Evolutionary conservation across 441 rosid species (phyloP), one percentile per base, ranked within the genome.

Genomic region (Brassica hybrid): DNA sequence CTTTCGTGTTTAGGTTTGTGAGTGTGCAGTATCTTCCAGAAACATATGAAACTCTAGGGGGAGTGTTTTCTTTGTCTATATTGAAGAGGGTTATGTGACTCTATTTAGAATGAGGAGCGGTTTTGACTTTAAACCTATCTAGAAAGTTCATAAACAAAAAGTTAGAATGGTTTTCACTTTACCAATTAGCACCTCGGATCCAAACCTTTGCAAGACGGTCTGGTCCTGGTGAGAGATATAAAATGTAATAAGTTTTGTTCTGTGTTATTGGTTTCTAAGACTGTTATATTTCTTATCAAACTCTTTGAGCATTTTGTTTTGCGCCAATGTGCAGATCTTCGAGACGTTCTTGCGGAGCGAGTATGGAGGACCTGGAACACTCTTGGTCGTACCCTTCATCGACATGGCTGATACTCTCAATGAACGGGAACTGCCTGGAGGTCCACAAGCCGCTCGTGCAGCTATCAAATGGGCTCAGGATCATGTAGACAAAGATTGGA

Each of bases 301-400:
- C 41, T 36, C 41, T 19, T 3, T 10, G 1, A 11, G 16, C 3
- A 59, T 5, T 63, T 7, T 48, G 19, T 52, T 52, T 52, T 6
- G 58, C 19, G 9, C 58, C 34, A 8, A 6, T 67, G 48, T 69
- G 75, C 88, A 94, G 97, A 92, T 94, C 57, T 86, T 92, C 41
- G 82, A 74, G 71, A 87, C 89, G 10, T 91, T 94, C 86, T 76
- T 92, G 77, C 95, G 85, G 19, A 65, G 87, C 0, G 94, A 94
- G 71, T 92, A 92, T 67, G 97, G 97, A 60, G 97, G 99, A 77
- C 96, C 99, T 30, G 99, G 96, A 61, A 94, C 97, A 25, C 91
- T 94, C 72, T 78, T 91, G 82, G 97, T 92, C 48, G 75, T 79
- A 59, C 96, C 97, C 16, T 90, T 91, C 85, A 84, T 89, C 21